phyloP scores from a whole-genome alignment of 352 stramenopile species.

The Thalassiosira hispida region DNA sequence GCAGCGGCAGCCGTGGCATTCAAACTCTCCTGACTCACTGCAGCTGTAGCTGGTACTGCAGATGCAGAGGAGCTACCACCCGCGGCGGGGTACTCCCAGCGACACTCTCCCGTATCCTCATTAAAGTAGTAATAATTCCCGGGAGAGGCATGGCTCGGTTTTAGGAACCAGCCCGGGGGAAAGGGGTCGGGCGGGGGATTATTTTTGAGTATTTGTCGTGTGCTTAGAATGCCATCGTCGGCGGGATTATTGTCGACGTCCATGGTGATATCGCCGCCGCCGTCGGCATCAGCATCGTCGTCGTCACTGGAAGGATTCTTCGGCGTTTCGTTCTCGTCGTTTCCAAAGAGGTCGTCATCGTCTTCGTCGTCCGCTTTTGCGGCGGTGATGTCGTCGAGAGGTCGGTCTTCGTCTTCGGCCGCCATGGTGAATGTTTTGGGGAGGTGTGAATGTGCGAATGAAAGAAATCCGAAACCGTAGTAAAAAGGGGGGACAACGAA shows the following conservation, averaged over 20 bases:
- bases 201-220: constrained; percentile 17
- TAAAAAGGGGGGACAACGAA: no score
- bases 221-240: background rate
- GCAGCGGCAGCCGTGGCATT: constrained; percentile 31
- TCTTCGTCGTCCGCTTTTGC: background rate
- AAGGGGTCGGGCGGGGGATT: constrained; percentile 50
- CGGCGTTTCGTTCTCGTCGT: background rate
- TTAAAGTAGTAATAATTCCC: constrained; percentile 79
- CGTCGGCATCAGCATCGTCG: background rate
- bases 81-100: constrained; percentile 57
- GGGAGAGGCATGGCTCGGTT: constrained; percentile 51
- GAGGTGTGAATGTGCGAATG: no score
- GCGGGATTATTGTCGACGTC: background rate
- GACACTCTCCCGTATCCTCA: constrained; percentile 68
- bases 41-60: background rate
- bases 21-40: constrained; percentile 32
- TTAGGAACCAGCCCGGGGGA: constrained; percentile 67
- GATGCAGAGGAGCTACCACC: background rate
- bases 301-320: background rate
- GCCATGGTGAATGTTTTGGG: no score
- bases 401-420: no score
- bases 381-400: no score
- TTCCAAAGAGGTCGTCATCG: background rate
- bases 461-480: no score
- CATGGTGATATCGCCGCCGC: background rate